Base-by-base conservation (phyloP, 2,329 filamentous ascomycete genomes). In the Diaporthe amygdali region DNA sequence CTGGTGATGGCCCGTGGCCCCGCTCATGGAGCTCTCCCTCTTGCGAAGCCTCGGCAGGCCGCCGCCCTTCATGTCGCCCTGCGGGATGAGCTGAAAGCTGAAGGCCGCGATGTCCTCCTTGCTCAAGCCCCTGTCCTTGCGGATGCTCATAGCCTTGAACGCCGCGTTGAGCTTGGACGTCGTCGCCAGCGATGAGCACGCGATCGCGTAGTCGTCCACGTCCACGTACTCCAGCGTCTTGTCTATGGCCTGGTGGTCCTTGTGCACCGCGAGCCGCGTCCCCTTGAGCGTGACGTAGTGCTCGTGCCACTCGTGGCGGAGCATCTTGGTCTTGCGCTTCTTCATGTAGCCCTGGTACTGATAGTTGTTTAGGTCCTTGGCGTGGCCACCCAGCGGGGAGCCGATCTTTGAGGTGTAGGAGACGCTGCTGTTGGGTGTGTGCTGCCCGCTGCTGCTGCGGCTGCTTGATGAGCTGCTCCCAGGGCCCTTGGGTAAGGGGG, bases 291-390 rank as follows among this genome's bases (percentile, higher is more conserved):
- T 94, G 81, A 96, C 97, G 84, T 96, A 96, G 76, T 94, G 92
- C 80, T 97, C 94, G 78, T 95, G 91, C 95, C 95, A 98, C 84
- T 98, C 95, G 81, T 97, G 94, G 52, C 94, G 93, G 72, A 97
- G 89, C 85, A 97, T 91, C 78, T 91, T 91, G 41, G 93, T 97
- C 84, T 94, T 94, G 79, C 96, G 94, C 87, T 97, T 97, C 87
- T 94, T 95, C 91, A 99, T 97, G 82, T 92, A 95, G 1, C 96
- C 96, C 63, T 93, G 90, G 81, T 95, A 94, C 41, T 90, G 89
- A 74, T 92, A 82, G 70, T 90, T 89, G 67, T 86, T 83, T 64
- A 80, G 78, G 71, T 82, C 80, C 27, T 80, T 80, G 76, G 70
- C 63, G 63, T 72, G 54, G 47, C 70, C 70, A 12, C 69, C 72